Base-by-base conservation (phyloP, 208 protist species). In the Eutreptiella sp. region DNA sequence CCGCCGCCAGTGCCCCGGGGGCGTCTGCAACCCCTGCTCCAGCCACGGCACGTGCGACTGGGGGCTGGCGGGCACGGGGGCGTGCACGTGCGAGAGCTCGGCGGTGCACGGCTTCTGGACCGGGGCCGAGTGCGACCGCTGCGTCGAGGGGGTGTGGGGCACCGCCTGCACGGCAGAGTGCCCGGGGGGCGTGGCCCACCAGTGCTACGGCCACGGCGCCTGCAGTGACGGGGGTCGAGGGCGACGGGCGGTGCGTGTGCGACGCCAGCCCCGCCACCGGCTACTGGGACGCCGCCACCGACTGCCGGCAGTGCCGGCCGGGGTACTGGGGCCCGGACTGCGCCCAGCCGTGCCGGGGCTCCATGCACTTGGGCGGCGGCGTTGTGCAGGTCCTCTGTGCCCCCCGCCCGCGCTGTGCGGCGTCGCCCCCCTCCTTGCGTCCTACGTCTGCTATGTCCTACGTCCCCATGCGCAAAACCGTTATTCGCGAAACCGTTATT, bases 151-250 rank as follows among this genome's bases (percentile, higher is more conserved):
- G 19, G n/a, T n/a, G n/a, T n/a, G n/a, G n/a, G n/a, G n/a, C n/a
- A n/a, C n/a, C n/a, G n/a, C n/a, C n/a, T n/a, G n/a, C n/a, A n/a
- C n/a, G n/a, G n/a, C n/a, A n/a, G n/a, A n/a, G n/a, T n/a, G n/a
- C n/a, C n/a, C n/a, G n/a, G n/a, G n/a, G n/a, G n/a, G n/a, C n/a
- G n/a, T n/a, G n/a, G n/a, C n/a, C n/a, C n/a, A n/a, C n/a, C n/a
- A n/a, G n/a, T n/a, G n/a, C n/a, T n/a, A n/a, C n/a, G n/a, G n/a
- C 21, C 11, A 65, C 59, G 59, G 59, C 7, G 41, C 11, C 16
- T 65, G 59, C 59, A 64, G 19, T 67, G 55, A 65, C n/a, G 19
- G 59, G 59, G 21, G 11, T 16, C 9, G 53, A n/a, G 7, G 55
- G 52, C 11, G 34, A 65, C 59, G 59, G 59, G 7, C 11, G 14